Percentiles rank a stretch among this genome's conserved stretches.
Evolutionary conservation across 345 rosid genomes (phyloP).

Genomic region (Eucalyptus rudis): DNA sequence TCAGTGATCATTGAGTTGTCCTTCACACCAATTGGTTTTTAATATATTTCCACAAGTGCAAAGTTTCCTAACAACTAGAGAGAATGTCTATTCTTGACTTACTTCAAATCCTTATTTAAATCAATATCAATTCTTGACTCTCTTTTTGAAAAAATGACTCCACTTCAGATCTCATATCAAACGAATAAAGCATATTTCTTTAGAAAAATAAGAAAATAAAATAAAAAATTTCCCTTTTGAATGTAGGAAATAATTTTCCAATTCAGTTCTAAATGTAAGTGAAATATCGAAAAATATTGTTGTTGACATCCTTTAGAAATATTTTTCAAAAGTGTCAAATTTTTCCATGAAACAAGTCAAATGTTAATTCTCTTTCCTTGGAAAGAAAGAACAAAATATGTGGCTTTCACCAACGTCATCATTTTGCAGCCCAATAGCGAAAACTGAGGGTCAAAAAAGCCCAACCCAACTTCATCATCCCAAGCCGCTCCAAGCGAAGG

Average conservation of each 20-base stretch:
- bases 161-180: fast-evolving
- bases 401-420: background rate
- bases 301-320: background rate
- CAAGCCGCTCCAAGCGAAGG: background rate
- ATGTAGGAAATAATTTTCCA: no score
- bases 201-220: background rate
- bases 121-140: fast-evolving
- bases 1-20: fast-evolving
- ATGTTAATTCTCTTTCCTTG: background rate
- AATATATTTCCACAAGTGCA: background rate
- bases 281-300: no score
- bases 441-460: background rate
- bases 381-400: fast-evolving
- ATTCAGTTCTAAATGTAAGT: background rate
- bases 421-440: background rate
- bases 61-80: background rate
- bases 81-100: background rate
- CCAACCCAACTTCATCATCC: background rate
- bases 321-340: no score
- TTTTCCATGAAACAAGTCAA: background rate
- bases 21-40: background rate
- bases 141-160: no score
- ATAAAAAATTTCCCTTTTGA: fast-evolving
- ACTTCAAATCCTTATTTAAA: background rate
- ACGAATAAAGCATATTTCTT: fast-evolving